Evolutionary conservation across 208 protist genomes (phyloP), one percentile per base, ranked within the genome.

Genomic region (Leishmania guyanensis): DNA sequence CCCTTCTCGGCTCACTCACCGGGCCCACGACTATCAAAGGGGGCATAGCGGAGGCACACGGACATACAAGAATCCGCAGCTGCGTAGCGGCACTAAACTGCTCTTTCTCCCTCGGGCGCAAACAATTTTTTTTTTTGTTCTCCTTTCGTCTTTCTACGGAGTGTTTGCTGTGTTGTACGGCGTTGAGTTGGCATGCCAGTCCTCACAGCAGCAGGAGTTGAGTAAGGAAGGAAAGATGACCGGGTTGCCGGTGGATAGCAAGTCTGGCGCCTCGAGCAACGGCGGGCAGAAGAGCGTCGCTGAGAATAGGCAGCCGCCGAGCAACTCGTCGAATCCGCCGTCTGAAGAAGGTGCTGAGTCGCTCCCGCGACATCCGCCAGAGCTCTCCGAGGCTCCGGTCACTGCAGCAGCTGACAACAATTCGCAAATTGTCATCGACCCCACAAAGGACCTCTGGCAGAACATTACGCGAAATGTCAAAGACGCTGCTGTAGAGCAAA

Each of bases 361-460:
- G 12, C 62, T 64, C 5, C 58, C 26, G 60, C 46, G n/a, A n/a
- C 56, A n/a, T 48, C 29, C 46, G 46, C 62, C 64, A 3, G 76
- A 79, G 14, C 26, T 84, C 39, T 82, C 78, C 0, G 75, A 75
- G 39, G 60, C 70, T 5, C 77, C 51, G 36, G 76, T 64, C 1
- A 71, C 72, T n/a, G 80, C 79, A 0, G 78, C 70, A 8, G 70
- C 69, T 2, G 75, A 60, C 29, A 81, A 75, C 70, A n/a, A 53
- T 29, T 83, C 88, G 10, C 77, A 77, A 26, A 88, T 97, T 43
- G 66, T 88, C 36, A 85, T 98, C 29, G 93, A 98, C 80, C 81
- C 88, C 2, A 97, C 90, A 10, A 96, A 96, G 72, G 93, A 96
- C 56, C 83, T 98, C 29, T 98, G 95, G 95, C 87, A 92, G 79